These are phyloP conservation scores for Vigna unguiculata DNA, from an alignment of 306 rosid genomes.

Conservation along the genomic window DNA sequence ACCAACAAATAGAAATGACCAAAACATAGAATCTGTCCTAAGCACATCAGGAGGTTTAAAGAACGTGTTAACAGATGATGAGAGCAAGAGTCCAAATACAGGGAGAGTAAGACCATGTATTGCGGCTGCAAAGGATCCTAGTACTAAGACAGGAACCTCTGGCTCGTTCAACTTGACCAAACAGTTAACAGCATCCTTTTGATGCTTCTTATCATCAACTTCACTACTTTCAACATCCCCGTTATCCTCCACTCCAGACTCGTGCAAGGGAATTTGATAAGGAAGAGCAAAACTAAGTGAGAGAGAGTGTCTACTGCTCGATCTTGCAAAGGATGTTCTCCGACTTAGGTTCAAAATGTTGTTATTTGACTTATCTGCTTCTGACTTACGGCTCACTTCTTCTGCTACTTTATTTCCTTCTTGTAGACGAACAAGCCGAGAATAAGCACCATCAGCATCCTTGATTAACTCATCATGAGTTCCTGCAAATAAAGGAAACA, in stretches of 20 bases:
- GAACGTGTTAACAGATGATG: constrained; percentile 68
- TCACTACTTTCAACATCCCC: constrained; percentile 19
- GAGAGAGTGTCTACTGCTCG: constrained; percentile 54
- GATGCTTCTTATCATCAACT: constrained; percentile 15
- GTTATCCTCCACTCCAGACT: constrained; percentile 24
- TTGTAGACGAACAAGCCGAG: constrained; percentile 81
- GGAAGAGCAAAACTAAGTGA: constrained; percentile 49
- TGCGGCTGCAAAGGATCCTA: constrained; percentile 74
- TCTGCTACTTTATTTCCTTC: constrained; percentile 52
- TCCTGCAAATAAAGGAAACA: constrained; percentile 51
- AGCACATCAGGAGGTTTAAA: constrained; percentile 63
- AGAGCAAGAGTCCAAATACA: constrained; percentile 72
- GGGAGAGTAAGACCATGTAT: constrained; percentile 73
- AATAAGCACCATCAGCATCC: constrained; percentile 75
- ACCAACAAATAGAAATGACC: constrained; percentile 69
- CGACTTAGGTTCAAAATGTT: constrained; percentile 46
- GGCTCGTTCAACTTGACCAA: constrained; percentile 73
- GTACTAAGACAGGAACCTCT: constrained; percentile 62
- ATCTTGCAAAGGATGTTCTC: background rate
- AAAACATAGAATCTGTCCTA: constrained; percentile 60
- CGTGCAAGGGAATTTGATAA: constrained; percentile 25
- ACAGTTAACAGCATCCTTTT: constrained; percentile 56
- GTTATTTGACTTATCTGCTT: constrained; percentile 34
- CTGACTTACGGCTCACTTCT: constrained; percentile 31
- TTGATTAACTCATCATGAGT: constrained; percentile 69